Percentiles rank a stretch among this genome's conserved stretches.
Evolutionary conservation across 2,329 filamentous ascomycete genomes (phyloP).

Genomic region (Ophiostoma sp.): DNA sequence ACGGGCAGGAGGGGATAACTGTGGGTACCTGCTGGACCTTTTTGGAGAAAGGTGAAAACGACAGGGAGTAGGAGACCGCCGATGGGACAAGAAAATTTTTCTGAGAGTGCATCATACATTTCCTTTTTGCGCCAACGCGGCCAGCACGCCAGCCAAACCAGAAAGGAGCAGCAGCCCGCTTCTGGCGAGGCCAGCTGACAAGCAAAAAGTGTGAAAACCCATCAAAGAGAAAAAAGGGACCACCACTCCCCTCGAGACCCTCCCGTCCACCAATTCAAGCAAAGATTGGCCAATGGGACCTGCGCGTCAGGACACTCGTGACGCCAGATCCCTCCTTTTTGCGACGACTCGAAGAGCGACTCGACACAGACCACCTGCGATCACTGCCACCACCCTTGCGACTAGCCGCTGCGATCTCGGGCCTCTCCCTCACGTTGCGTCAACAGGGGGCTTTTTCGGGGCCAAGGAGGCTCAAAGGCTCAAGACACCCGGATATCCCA

Average conservation of each 20-base stretch:
- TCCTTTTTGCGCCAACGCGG: background rate
- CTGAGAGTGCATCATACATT: constrained; percentile 1
- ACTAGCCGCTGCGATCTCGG: constrained; percentile 24
- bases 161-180: background rate
- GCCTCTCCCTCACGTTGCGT: background rate
- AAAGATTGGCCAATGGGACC: constrained; percentile 20
- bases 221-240: background rate
- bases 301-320: constrained; percentile 20
- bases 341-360: background rate
- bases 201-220: background rate
- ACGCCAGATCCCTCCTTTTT: constrained; percentile 8
- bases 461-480: background rate
- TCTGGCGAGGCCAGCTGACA: constrained; percentile 26
- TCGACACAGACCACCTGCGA: background rate
- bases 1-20: background rate
- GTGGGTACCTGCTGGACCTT: background rate
- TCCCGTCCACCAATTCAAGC: background rate
- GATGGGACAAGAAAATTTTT: constrained; percentile 20
- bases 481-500: constrained; percentile 8
- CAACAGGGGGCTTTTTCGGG: background rate
- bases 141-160: background rate
- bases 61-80: background rate
- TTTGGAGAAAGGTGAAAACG: background rate
- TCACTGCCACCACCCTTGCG: background rate
- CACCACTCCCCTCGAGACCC: background rate